These are phyloP conservation scores for Hymenoscyphus repandus DNA, from an alignment of 2,329 filamentous ascomycete genomes.

Conservation along the genomic window DNA sequence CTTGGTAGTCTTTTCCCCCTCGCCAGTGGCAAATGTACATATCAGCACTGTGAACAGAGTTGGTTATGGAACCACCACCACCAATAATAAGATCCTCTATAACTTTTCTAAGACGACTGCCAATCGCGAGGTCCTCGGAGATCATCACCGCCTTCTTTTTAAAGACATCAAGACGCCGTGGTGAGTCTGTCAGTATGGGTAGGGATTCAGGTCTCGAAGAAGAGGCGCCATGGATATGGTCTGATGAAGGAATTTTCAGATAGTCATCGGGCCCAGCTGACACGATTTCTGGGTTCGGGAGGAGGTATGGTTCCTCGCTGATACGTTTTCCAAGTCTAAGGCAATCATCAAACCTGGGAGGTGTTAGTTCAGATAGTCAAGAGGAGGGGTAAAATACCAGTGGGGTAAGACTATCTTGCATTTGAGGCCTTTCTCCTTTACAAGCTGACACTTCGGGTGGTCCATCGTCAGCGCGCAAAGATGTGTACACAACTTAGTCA, in stretches of 20 bases:
- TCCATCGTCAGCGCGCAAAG: constrained; percentile 77
- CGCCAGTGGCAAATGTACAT: constrained; percentile 86
- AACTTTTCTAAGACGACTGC: constrained; percentile 57
- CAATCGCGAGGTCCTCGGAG: constrained; percentile 67
- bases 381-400: constrained; percentile 51
- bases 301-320: constrained; percentile 76
- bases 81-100: constrained; percentile 65
- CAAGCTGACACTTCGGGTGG: constrained; percentile 63
- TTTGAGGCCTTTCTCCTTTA: constrained; percentile 58
- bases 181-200: constrained; percentile 38
- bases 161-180: constrained; percentile 67
- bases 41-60: constrained; percentile 63
- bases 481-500: constrained; percentile 77
- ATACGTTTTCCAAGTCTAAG: constrained; percentile 89
- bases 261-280: constrained; percentile 49
- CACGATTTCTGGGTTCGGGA: constrained; percentile 85
- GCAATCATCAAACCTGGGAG: constrained; percentile 85
- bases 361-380: constrained; percentile 21
- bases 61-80: constrained; percentile 66
- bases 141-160: constrained; percentile 72
- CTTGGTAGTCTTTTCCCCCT: constrained; percentile 71
- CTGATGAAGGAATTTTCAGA: constrained; percentile 51
- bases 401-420: constrained; percentile 88
- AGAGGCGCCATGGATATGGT: constrained; percentile 63
- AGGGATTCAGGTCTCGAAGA: constrained; percentile 40